These are phyloP conservation scores for Hevea brasiliensis DNA, from an alignment of 345 rosid species.

Conservation along the genomic window DNA sequence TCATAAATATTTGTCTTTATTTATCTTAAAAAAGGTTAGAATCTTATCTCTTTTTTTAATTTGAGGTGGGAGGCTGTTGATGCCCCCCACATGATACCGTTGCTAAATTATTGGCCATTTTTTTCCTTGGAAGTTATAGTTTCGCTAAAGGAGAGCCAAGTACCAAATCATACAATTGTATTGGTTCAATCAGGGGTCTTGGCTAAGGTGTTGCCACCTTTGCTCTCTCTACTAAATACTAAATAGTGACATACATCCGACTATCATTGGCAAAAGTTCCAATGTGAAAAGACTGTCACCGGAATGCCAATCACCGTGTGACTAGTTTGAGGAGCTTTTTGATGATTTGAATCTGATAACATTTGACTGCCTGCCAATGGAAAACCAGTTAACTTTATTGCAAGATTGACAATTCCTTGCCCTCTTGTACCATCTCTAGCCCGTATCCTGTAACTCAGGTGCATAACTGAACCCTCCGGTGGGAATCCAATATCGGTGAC, in stretches of 20 bases:
- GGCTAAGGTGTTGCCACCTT: no score
- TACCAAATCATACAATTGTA: no score
- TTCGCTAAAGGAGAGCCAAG: no score
- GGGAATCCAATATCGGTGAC: slow-evolving; percentile 33
- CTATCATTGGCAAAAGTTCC: background rate
- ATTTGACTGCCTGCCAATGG: background rate
- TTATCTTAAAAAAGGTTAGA: no score
- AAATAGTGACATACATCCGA: no score
- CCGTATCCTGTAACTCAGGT: slow-evolving; percentile 48
- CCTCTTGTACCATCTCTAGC: slow-evolving; percentile 45
- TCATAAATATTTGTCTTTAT: background rate
- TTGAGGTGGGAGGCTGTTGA: no score
- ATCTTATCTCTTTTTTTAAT: no score
- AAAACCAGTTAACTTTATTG: slow-evolving; percentile 28
- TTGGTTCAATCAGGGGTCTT: no score
- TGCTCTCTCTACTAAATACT: background rate
- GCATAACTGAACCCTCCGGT: slow-evolving; percentile 25
- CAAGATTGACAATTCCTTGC: slow-evolving; percentile 45
- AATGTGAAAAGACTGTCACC: background rate
- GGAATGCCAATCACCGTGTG: slow-evolving; percentile 42
- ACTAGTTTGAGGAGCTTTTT: background rate
- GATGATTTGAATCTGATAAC: background rate
- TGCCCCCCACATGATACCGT: no score
- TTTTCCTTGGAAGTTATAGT: no score
- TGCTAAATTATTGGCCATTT: no score